A percentile compares a stretch with the other conserved stretches of the same genome.
Evolutionary conservation across 2,329 filamentous ascomycete genomes (phyloP).

Genomic region (Fusarium virguliforme): DNA sequence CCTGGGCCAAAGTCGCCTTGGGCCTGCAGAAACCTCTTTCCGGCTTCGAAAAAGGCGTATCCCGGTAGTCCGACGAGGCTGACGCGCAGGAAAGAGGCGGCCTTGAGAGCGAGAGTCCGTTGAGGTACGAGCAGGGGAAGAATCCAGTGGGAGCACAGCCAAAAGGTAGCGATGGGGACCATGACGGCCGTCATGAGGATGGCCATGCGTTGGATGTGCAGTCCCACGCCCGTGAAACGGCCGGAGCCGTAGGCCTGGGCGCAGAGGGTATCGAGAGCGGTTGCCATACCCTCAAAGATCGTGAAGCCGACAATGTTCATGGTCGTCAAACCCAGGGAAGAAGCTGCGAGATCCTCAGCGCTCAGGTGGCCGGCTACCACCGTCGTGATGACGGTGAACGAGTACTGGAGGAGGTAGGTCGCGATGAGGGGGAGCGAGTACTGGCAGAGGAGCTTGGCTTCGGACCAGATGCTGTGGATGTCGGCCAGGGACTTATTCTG

Average conservation of each 20-base stretch:
- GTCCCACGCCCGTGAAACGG: constrained; percentile 63
- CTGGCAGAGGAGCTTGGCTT: constrained; percentile 39
- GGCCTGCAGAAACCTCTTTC: constrained; percentile 70
- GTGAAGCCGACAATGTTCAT: constrained; percentile 71
- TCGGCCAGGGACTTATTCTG: constrained; percentile 21
- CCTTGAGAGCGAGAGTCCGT: constrained; percentile 63
- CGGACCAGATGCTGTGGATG: constrained; percentile 32
- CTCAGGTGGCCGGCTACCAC: constrained; percentile 69
- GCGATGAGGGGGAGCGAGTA: constrained; percentile 64
- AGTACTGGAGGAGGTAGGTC: constrained; percentile 70
- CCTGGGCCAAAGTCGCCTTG: constrained; percentile 69
- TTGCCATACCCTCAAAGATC: constrained; percentile 55
- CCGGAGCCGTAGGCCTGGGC: constrained; percentile 57
- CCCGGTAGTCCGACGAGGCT: constrained; percentile 67
- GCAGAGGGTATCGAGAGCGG: constrained; percentile 50
- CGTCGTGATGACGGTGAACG: constrained; percentile 67
- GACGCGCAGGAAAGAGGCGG: constrained; percentile 65
- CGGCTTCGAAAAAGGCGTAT: constrained; percentile 69
- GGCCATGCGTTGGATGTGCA: constrained; percentile 70
- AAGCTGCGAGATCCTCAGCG: constrained; percentile 68
- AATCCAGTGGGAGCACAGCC: constrained; percentile 66
- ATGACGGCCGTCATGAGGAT: constrained; percentile 64
- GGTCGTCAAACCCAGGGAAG: constrained; percentile 67
- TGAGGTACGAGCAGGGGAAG: constrained; percentile 65
- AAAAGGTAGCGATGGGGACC: constrained; percentile 66